Conservation (phyloP, 495 filamentous ascomycete species). For the Amniculicola lignicola region DNA sequence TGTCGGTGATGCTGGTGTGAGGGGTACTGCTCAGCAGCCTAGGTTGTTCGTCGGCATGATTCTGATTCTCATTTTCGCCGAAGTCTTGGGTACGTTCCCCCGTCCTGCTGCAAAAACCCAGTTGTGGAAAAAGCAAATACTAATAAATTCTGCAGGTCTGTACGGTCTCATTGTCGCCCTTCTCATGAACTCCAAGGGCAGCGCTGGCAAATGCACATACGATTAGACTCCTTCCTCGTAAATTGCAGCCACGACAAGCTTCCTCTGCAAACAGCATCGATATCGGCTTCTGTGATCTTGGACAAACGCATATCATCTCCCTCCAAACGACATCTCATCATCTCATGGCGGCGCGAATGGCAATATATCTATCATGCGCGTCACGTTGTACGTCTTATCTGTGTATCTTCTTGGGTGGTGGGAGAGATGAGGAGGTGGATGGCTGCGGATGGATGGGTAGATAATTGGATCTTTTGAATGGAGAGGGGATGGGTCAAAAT, state of each 20-base stretch:
- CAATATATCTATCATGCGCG: constrained; percentile 9
- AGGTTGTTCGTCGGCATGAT: constrained; percentile 99
- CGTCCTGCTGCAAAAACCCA: no score
- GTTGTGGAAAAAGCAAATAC: not conserved
- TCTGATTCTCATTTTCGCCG: constrained; percentile 99
- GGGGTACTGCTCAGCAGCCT: constrained; percentile 96
- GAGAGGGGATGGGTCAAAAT: constrained; percentile 20
- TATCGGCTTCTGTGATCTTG: not conserved
- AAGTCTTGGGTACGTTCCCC: constrained; percentile 81
- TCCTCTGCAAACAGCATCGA: constrained; percentile 5
- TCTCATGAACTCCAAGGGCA: constrained; percentile 81
- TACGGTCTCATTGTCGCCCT: constrained; percentile 98
- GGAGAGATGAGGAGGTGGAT: not conserved
- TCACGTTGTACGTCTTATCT: constrained; percentile 31
- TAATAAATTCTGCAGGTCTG: constrained; percentile 58
- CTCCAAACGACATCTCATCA: not conserved
- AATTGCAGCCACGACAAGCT: constrained; percentile 17
- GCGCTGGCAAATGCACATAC: not conserved
- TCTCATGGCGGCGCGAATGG: constrained; percentile 22
- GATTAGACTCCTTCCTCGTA: not conserved
- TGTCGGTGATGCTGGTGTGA: constrained; percentile 97
- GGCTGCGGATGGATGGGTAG: constrained; percentile 8
- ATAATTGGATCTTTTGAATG: constrained; percentile 20
- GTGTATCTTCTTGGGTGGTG: constrained; percentile 26
- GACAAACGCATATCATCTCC: not conserved